Evolutionary conservation across 805 yeast species (phyloP).

Genomic region (Schizosaccharomyces cryophilus): DNA sequence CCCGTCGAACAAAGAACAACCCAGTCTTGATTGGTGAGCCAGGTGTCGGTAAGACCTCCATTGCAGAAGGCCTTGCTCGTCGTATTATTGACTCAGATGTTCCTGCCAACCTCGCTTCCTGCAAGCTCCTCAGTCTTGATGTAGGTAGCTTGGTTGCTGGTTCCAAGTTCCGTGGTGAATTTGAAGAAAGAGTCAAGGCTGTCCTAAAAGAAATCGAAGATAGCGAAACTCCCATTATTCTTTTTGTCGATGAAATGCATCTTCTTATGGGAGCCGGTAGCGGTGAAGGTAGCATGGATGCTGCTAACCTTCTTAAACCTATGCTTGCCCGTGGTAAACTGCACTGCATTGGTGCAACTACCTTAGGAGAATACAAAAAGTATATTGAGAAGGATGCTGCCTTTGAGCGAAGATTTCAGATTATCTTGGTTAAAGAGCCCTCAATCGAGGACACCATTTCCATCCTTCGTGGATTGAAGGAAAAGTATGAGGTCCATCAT

Average conservation of each 20-base stretch:
- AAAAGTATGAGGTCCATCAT: conserved; percentile 86
- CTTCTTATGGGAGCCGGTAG: conserved; percentile 67
- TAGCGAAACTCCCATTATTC: conserved; percentile 47
- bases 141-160: conserved; percentile 95
- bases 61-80: conserved; percentile 96
- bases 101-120: conserved; percentile 60
- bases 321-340: conserved; percentile 89
- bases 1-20: conserved; percentile 92
- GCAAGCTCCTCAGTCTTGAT: conserved; percentile 69
- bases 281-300: conserved; percentile 77
- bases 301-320: conserved; percentile 89
- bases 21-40: conserved; percentile 96
- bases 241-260: conserved; percentile 93
- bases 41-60: conserved; percentile 96
- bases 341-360: conserved; percentile 96
- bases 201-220: conserved; percentile 81
- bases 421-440: conserved; percentile 87
- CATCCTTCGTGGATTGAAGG: conserved; percentile 84
- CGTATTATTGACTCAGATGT: conserved; percentile 89
- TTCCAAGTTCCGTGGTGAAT: conserved; percentile 95
- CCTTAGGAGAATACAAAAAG: conserved; percentile 80
- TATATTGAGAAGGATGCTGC: conserved; percentile 93
- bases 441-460: conserved; percentile 83
- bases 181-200: conserved; percentile 93
- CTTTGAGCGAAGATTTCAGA: conserved; percentile 93